Conservation (phyloP, 345 rosid species). For the Camelina laxa region DNA sequence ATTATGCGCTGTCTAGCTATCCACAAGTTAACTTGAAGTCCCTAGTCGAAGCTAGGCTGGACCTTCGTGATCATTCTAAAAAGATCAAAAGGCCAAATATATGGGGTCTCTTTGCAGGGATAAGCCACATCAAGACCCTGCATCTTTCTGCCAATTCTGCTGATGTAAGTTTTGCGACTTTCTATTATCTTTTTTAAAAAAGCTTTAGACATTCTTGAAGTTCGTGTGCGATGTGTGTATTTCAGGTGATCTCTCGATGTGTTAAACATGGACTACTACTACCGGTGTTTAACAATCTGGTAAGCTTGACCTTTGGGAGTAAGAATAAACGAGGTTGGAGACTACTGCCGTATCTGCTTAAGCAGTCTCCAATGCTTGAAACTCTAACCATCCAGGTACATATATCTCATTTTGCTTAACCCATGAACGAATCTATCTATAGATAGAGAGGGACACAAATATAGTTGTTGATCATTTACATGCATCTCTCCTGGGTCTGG, state of each 20-base stretch:
- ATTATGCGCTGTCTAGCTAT: neutral
- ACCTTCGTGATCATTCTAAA: neutral
- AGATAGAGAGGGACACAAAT: neutral
- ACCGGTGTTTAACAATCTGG: neutral
- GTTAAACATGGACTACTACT: neutral
- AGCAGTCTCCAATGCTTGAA: neutral
- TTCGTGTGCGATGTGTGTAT: neutral
- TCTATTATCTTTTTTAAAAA: neutral
- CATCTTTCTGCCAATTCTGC: neutral
- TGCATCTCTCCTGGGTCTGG: neutral
- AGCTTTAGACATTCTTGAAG: neutral
- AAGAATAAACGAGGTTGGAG: neutral
- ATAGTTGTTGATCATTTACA: neutral
- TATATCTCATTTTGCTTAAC: neutral
- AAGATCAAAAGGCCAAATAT: neutral
- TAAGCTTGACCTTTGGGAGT: neutral
- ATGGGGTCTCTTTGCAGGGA: constrained; percentile 1
- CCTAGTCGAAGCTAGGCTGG: neutral
- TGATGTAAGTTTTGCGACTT: neutral
- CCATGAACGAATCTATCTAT: neutral
- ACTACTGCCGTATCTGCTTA: neutral
- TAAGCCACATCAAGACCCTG: neutral
- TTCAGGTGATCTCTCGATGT: constrained; percentile 4
- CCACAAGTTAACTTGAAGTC: neutral
- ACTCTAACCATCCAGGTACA: neutral